A percentile compares a stretch with the other conserved stretches of the same genome.
Evolutionary conservation across 139 green algal species (phyloP).

Genomic region (Desmodesmus armatus): DNA sequence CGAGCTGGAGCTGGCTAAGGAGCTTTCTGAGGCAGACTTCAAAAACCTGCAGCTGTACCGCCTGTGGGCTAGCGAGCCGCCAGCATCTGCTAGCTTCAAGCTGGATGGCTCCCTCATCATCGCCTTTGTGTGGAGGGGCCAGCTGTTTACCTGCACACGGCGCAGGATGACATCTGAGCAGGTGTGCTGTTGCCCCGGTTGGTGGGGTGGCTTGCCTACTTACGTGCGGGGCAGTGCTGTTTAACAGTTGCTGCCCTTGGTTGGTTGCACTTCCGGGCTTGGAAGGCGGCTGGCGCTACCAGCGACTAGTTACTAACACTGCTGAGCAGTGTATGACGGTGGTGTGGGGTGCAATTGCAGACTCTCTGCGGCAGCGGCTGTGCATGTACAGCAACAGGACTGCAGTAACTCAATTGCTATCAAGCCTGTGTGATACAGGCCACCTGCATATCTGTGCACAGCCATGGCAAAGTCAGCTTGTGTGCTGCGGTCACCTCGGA

Average conservation of each 20-base stretch:
- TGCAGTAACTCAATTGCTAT: background rate
- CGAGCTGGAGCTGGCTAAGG: background rate
- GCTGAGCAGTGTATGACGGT: too few relatives aligned
- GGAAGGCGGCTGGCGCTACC: too few relatives aligned
- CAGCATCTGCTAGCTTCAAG: slow-evolving; percentile 40
- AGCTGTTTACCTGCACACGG: slow-evolving; percentile 39
- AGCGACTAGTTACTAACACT: too few relatives aligned
- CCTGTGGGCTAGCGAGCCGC: background rate
- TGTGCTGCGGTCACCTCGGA: too few relatives aligned
- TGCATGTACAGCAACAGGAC: background rate
- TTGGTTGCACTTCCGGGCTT: too few relatives aligned
- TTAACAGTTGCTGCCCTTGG: too few relatives aligned
- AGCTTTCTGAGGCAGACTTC: background rate
- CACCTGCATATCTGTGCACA: too few relatives aligned
- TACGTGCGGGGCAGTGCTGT: too few relatives aligned
- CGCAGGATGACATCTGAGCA: slow-evolving; percentile 54
- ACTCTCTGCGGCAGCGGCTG: background rate
- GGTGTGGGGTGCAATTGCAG: too few relatives aligned
- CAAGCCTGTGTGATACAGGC: background rate
- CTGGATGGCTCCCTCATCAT: slow-evolving; percentile 54
- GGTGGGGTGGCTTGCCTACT: too few relatives aligned
- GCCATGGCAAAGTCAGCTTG: too few relatives aligned
- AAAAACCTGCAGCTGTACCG: slow-evolving; percentile 29
- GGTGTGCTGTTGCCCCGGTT: too few relatives aligned
- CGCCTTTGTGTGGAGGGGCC: slow-evolving; percentile 49